phyloP scores from a whole-genome alignment of 2,329 filamentous ascomycete species.

The Cercospora nicotianae region DNA sequence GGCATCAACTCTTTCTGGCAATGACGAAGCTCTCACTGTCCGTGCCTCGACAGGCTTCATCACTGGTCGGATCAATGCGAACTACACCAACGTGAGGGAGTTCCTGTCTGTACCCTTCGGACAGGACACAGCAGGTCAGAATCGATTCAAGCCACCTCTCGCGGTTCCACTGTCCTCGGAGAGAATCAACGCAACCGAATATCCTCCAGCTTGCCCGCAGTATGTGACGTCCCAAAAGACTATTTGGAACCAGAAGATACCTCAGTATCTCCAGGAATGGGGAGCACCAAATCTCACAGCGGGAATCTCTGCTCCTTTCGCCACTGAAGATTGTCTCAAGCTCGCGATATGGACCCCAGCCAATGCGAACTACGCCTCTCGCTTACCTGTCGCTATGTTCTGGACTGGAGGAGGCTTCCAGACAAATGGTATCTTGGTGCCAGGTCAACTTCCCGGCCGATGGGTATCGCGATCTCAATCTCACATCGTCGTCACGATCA shows the following conservation, averaged over 20 bases:
- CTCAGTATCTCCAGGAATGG: constrained; percentile 12
- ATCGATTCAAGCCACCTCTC: constrained; percentile 20
- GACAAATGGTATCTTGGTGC: constrained; percentile 46
- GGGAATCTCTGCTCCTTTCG: constrained; percentile 15
- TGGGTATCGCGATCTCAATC: constrained; percentile 44
- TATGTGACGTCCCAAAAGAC: constrained; percentile 37
- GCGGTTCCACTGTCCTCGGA: not conserved
- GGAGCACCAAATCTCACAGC: constrained; percentile 15
- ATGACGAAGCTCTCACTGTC: not conserved
- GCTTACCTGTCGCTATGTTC: constrained; percentile 49
- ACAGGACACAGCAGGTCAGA: constrained; percentile 15
- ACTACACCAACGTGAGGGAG: constrained; percentile 15
- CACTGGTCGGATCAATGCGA: not conserved
- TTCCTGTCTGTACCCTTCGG: constrained; percentile 23
- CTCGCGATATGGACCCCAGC: constrained; percentile 50
- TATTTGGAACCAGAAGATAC: constrained; percentile 33
- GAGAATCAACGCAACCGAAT: not conserved
- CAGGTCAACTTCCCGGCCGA: constrained; percentile 45
- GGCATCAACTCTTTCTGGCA: not conserved
- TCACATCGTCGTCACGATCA: constrained; percentile 46
- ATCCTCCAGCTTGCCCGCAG: constrained; percentile 36
- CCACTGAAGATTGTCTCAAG: constrained; percentile 45
- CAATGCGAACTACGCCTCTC: constrained; percentile 24
- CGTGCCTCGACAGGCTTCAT: constrained; percentile 3
- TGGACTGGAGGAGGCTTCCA: constrained; percentile 49